phyloP scores from a whole-genome alignment of 257 asterid species.

The Primulina eburnea region DNA sequence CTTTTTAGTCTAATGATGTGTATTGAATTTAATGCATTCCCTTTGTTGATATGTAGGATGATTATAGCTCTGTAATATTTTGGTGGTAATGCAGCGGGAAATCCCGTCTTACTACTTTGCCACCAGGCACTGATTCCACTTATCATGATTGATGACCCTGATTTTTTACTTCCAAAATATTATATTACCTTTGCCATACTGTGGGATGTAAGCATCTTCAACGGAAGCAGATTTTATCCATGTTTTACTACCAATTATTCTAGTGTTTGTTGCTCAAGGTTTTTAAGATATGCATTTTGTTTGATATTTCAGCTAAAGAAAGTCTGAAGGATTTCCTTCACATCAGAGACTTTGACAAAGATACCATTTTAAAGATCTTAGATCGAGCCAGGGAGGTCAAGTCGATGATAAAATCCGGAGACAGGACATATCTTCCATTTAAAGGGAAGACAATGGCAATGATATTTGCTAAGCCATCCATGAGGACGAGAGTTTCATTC shows the following conservation, averaged over 20 bases:
- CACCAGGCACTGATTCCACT: slow-evolving; percentile 1
- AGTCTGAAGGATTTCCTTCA: slow-evolving; percentile 79
- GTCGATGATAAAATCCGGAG: slow-evolving; percentile 83
- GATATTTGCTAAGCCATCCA: slow-evolving; percentile 98
- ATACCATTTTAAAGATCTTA: slow-evolving; percentile 65
- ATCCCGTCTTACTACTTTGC: background rate
- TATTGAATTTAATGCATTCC: background rate
- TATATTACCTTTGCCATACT: background rate
- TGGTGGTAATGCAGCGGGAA: background rate
- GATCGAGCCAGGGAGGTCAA: slow-evolving; percentile 87
- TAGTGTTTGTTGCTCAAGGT: background rate
- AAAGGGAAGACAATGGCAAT: slow-evolving; percentile 96
- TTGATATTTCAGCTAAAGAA: slow-evolving; percentile 52
- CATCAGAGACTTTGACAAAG: slow-evolving; percentile 77
- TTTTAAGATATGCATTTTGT: slow-evolving; percentile 8
- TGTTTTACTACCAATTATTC: background rate
- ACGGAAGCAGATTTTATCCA: slow-evolving; percentile 5
- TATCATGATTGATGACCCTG: background rate
- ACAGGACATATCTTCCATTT: slow-evolving; percentile 81
- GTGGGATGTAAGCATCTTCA: background rate
- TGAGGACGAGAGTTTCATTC: slow-evolving; percentile 97
- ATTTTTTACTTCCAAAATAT: slow-evolving; percentile 2
- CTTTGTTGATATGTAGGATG: background rate
- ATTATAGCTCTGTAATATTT: background rate
- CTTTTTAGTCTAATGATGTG: background rate